Conservation (phyloP, 73 alveolate genomes). For the Tetrahymena malaccensis region DNA sequence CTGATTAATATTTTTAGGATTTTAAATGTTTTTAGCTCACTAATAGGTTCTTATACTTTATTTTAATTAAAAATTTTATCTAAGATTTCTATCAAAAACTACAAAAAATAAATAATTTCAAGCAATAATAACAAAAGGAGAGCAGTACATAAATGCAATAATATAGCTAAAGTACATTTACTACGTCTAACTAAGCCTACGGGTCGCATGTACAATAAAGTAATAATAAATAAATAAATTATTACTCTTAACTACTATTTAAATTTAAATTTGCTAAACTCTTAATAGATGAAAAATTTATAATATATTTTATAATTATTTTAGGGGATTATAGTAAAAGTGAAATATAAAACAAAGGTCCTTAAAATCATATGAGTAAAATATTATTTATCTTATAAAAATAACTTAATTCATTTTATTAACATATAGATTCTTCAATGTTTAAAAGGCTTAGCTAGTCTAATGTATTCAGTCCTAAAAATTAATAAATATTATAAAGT, state of each 20-base stretch:
- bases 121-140: neutral
- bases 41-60: too few relatives aligned
- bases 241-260: neutral
- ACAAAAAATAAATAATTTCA: neutral
- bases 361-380: neutral
- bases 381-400: neutral
- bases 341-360: neutral
- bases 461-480: neutral
- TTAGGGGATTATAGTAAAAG: neutral
- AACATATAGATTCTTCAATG: neutral
- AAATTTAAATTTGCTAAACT: neutral
- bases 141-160: neutral
- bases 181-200: neutral
- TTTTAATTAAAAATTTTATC: neutral
- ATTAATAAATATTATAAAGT: neutral
- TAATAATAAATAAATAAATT: neutral
- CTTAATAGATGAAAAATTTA: neutral
- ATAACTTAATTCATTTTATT: neutral
- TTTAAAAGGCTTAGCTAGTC: neutral
- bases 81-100: neutral
- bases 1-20: too few relatives aligned
- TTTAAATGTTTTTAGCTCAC: too few relatives aligned
- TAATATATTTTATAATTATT: neutral
- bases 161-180: neutral
- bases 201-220: neutral